Base-by-base conservation (phyloP, 2,329 filamentous ascomycete species). In the Ascochyta rabiei region DNA sequence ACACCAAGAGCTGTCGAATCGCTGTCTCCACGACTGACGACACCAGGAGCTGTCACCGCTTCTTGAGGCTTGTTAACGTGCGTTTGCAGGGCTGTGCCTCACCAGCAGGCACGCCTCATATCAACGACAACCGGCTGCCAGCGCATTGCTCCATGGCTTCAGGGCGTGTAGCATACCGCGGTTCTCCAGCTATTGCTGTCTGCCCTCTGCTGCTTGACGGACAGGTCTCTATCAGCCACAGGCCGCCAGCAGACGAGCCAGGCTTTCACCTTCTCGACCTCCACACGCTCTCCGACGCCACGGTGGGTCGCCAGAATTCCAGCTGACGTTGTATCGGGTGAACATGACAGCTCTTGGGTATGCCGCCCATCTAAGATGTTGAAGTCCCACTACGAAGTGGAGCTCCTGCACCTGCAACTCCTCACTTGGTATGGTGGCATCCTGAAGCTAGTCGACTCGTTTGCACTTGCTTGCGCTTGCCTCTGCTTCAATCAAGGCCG, bases 41-140 rank as follows among this genome's bases (percentile, higher is more conserved):
- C 56, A 50, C 54, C 58, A 59, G 53, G 44, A 64, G 53, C 57
- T 59, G 39, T 50, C 57, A 55, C 57, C 50, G 54, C 54, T 40
- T 47, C 49, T 54, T 28, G 13, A 43, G 44, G 31, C 50, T 38
- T 44, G 46, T 23, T 35, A 38, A 33, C 37, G 30, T 51, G 56
- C 57, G 44, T 56, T 43, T 60, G 53, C 62, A 70, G 61, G 61
- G 53, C 67, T 63, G 61, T 63, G 59, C 59, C 56, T 60, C 54
- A 59, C 48, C 57, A 57, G 48, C 58, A 47, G 21, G 39, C 56
- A 59, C 53, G 63, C 61, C 60, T 58, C 57, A 60, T 43, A 59
- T 42, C 48, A 60, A 59, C 52, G 41, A 59, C 58, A 48, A 53
- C 59, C 48, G 48, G 51, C 53, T 63, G 64, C 64, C 66, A 70